These are phyloP conservation scores for Debaryomyces maramus DNA, from an alignment of 805 yeast species.

Conservation along the genomic window DNA sequence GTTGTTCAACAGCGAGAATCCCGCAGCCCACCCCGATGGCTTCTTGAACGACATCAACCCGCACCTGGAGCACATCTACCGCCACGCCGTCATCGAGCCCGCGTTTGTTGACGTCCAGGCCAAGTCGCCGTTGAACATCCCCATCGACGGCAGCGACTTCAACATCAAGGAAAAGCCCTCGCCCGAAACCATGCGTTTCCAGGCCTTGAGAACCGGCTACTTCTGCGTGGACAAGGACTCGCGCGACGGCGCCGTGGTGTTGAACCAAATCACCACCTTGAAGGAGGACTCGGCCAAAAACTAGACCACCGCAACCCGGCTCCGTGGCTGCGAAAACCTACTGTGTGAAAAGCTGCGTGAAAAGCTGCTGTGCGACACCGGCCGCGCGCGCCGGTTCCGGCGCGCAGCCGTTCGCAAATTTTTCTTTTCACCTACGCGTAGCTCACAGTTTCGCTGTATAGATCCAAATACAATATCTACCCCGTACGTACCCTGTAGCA, in stretches of 20 bases:
- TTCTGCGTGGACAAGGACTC: conserved; percentile 87
- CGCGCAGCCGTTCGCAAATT: too few species aligned
- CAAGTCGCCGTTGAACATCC: conserved; percentile 75
- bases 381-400: too few species aligned
- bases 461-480: too few species aligned
- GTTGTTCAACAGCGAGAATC: conserved; percentile 88
- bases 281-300: conserved; percentile 51
- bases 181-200: conserved; percentile 89
- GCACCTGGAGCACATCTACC: conserved; percentile 68
- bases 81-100: conserved; percentile 70
- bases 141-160: conserved; percentile 60
- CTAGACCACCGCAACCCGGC: conserved; percentile 1
- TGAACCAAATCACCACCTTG: conserved; percentile 91
- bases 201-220: conserved; percentile 95
- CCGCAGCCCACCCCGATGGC: conserved; percentile 84
- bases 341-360: too few species aligned
- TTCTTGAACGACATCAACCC: conserved; percentile 81
- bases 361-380: too few species aligned
- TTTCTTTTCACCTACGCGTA: too few species aligned
- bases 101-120: conserved; percentile 66
- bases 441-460: too few species aligned
- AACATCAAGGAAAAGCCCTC: conserved; percentile 66
- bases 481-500: too few species aligned
- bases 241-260: conserved; percentile 56
- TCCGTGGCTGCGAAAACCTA: too few species aligned